Evolutionary conservation across 2,329 filamentous ascomycete species (phyloP), one percentile per base, ranked within the genome.

Genomic region (Cryphonectria parasitica): DNA sequence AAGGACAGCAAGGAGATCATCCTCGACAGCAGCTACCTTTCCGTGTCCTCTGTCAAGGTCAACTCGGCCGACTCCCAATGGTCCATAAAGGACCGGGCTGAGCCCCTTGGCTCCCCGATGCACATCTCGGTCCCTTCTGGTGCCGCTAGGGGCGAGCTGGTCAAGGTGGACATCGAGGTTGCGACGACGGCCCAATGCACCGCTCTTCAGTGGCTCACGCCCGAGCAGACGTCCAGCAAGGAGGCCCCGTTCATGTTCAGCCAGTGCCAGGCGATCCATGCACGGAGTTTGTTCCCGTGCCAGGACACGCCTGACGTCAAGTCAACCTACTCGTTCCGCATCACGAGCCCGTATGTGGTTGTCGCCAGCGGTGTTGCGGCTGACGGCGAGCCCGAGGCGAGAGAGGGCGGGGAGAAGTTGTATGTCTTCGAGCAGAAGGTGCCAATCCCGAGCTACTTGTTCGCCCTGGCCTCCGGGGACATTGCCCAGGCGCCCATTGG

Each of bases 291-390:
- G 72, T 97, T 98, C 80, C 96, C 96, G 8, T 98, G 95, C 82
- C 95, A 98, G 83, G 96, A 99, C 79, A 98, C 96, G 0, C 96
- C 96, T 3, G 95, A 98, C 79, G 92, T 98, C 77, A 99, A 99
- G 84, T 94, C 93, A n/a, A 97, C 94, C 1, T 94, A 95, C 81
- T 90, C 91, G 73, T 98, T 98, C 84, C 92, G 91, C 77, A 91
- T 99, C 77, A 90, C 90, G 36, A 98, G 94, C 34, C 90, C 92
- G 6, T 87, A 97, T 19, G 94, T 94, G 0, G 95, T 98, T n/a
- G 89, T 98, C 69, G 95, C 95, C 43, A 97, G 94, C 77, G 96
- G 96, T 69, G 86, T 98, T 25, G 82, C 86, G 7, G 83, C 85
- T 22, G 81, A 85, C 60, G 80, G 80, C 2, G 83, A 84, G 54